phyloP scores from a whole-genome alignment of 2,329 filamentous ascomycete genomes.

The Leptographium procerum region DNA sequence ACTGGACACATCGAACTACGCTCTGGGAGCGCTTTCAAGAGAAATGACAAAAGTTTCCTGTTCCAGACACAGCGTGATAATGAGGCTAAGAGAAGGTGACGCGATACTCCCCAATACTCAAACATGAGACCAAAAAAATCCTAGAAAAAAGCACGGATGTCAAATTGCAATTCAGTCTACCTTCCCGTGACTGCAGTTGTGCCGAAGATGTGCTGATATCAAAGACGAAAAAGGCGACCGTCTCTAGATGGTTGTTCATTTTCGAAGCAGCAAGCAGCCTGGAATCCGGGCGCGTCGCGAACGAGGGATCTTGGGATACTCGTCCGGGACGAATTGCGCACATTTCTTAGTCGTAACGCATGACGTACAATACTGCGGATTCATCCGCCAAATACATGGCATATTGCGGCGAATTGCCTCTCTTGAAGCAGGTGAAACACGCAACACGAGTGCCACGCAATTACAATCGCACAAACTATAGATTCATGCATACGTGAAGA shows the following conservation, averaged over 20 bases:
- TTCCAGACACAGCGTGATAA: not conserved
- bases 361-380: too few species aligned
- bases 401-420: too few species aligned
- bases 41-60: not conserved
- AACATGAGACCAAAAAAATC: too few species aligned
- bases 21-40: not conserved
- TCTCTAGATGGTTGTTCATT: not conserved
- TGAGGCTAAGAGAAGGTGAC: not conserved
- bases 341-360: conserved; percentile 10
- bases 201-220: conserved; percentile 98
- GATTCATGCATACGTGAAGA: not conserved
- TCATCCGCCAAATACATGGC: too few species aligned
- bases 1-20: not conserved
- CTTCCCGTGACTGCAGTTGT: conserved; percentile 73
- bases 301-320: not conserved
- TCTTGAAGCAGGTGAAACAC: too few species aligned
- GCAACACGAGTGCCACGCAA: too few species aligned
- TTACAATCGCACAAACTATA: too few species aligned
- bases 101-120: not conserved
- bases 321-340: conserved; percentile 19
- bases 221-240: conserved; percentile 20
- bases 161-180: conserved; percentile 91
- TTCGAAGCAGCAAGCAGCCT: conserved; percentile 21
- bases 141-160: conserved; percentile 74
- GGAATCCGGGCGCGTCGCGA: conserved; percentile 23